Percentiles rank a stretch among this genome's conserved stretches.
These are phyloP conservation scores for Boletus fagicola DNA, from an alignment of 768 basidiomycete species.

Conservation along the genomic window DNA sequence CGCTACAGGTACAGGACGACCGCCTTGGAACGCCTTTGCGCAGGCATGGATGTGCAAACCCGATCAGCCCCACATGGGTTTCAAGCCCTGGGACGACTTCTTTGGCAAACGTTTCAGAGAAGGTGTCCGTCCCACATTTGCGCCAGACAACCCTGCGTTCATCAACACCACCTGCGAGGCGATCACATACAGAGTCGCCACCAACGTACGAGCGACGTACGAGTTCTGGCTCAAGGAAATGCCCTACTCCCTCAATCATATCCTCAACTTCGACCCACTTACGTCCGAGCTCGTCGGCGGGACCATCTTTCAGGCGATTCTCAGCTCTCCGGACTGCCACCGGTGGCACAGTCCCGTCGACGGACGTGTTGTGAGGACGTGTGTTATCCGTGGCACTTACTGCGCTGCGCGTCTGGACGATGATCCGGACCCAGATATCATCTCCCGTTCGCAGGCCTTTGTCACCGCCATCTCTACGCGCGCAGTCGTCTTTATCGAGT, in stretches of 20 bases:
- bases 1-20: too few relatives aligned
- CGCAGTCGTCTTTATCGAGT: neutral
- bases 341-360: conserved; percentile 63
- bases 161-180: conserved; percentile 57
- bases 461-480: neutral
- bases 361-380: conserved; percentile 40
- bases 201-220: conserved; percentile 41
- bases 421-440: conserved; percentile 12
- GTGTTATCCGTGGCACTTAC: conserved; percentile 49
- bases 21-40: neutral
- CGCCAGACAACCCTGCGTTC: conserved; percentile 29
- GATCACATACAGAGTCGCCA: conserved; percentile 41
- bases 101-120: conserved; percentile 47
- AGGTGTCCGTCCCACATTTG: conserved; percentile 40
- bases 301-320: conserved; percentile 56
- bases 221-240: conserved; percentile 64
- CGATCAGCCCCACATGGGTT: conserved; percentile 42
- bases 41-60: conserved; percentile 20
- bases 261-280: conserved; percentile 45
- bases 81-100: conserved; percentile 52
- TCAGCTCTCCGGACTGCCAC: conserved; percentile 55
- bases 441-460: neutral
- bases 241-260: too few relatives aligned
- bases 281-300: conserved; percentile 47
- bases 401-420: conserved; percentile 39